Conservation (phyloP, 2,329 filamentous ascomycete genomes). For the Penicillium sp. region DNA sequence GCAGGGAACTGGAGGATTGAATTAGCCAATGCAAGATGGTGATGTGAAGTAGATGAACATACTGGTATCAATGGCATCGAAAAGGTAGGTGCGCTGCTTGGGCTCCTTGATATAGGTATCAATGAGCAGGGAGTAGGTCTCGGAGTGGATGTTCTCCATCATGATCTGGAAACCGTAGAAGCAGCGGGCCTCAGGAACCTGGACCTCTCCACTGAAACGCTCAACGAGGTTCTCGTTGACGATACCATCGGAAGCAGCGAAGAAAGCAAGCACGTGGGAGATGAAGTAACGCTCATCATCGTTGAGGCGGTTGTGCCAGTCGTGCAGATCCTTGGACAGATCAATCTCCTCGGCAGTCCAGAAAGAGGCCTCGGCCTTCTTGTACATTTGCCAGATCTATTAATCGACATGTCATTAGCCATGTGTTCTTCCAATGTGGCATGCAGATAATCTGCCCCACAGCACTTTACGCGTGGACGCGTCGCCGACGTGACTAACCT, state of each 20-base stretch:
- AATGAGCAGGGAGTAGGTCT: slow-evolving; percentile 98
- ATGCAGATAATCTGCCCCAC: slow-evolving; percentile 10
- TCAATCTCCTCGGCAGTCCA: slow-evolving; percentile 99
- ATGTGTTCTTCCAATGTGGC: neutral
- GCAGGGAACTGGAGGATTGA: slow-evolving; percentile 69
- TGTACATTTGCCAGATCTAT: slow-evolving; percentile 99
- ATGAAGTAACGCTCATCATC: slow-evolving; percentile 98
- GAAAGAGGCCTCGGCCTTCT: slow-evolving; percentile 99
- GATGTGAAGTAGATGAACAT: slow-evolving; percentile 40
- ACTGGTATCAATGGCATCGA: slow-evolving; percentile 99
- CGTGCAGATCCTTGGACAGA: slow-evolving; percentile 93
- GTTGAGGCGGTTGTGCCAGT: slow-evolving; percentile 98
- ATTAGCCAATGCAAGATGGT: slow-evolving; percentile 9
- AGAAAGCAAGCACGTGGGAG: slow-evolving; percentile 98
- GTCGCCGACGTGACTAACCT: slow-evolving; percentile 69
- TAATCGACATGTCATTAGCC: slow-evolving; percentile 15
- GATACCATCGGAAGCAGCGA: slow-evolving; percentile 96
- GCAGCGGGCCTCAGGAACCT: slow-evolving; percentile 96
- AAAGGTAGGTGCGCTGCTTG: slow-evolving; percentile 88
- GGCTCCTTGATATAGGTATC: slow-evolving; percentile 99
- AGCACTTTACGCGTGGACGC: slow-evolving; percentile 69
- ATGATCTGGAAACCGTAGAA: slow-evolving; percentile 99
- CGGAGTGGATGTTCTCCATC: slow-evolving; percentile 99
- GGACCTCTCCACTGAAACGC: slow-evolving; percentile 95
- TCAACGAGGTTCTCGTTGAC: slow-evolving; percentile 99